A percentile compares a stretch with the other conserved stretches of the same genome.
These are phyloP conservation scores for Globisporangium cylindrosporum DNA, from an alignment of 352 stramenopile species.

Conservation along the genomic window DNA sequence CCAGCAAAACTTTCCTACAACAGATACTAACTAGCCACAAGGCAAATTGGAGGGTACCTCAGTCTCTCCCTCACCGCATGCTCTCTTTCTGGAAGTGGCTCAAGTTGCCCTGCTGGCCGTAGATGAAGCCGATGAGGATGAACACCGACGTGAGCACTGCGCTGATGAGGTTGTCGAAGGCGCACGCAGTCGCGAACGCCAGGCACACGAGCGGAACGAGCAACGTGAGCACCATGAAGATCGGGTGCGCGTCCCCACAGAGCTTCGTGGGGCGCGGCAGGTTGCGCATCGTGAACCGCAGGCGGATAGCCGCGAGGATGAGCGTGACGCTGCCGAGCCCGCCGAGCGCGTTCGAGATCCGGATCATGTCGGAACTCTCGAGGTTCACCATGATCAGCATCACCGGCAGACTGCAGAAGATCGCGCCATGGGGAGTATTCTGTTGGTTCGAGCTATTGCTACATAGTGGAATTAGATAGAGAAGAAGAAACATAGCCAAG, in stretches of 20 bases:
- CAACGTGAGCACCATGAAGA: slow-evolving; percentile 35
- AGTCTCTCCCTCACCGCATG: neutral
- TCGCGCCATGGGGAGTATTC: slow-evolving; percentile 33
- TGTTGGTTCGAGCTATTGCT: slow-evolving; percentile 23
- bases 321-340: slow-evolving; percentile 42
- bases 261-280: slow-evolving; percentile 41
- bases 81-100: slow-evolving; percentile 29
- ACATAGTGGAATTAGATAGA: neutral
- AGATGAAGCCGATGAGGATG: slow-evolving; percentile 50
- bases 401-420: slow-evolving; percentile 55
- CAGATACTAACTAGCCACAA: too few species aligned
- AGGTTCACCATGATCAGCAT: slow-evolving; percentile 58
- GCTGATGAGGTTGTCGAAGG: slow-evolving; percentile 41
- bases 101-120: slow-evolving; percentile 45
- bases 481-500: neutral
- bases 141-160: slow-evolving; percentile 41
- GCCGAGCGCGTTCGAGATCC: slow-evolving; percentile 49
- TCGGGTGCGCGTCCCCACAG: slow-evolving; percentile 28
- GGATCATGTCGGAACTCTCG: slow-evolving; percentile 46
- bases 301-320: slow-evolving; percentile 34
- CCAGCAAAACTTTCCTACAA: too few species aligned
- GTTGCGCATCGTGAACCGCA: slow-evolving; percentile 36
- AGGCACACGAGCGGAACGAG: slow-evolving; percentile 32
- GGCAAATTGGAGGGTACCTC: neutral
- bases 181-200: slow-evolving; percentile 32